Conservation (phyloP, 768 basidiomycete species). For the Sarcomyxa edulis region DNA sequence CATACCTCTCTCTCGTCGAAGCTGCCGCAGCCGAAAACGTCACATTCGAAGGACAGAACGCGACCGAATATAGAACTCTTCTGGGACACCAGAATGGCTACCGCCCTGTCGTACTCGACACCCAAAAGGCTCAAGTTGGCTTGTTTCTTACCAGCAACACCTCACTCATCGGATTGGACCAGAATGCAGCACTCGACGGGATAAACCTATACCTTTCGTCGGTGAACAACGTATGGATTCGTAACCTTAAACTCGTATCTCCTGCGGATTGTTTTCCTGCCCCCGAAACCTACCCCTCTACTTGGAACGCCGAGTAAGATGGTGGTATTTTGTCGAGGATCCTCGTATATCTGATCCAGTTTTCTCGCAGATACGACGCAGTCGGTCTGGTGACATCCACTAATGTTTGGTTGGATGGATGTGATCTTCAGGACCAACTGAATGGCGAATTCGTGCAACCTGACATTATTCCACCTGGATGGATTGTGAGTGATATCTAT, state of each 20-base stretch:
- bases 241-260: constrained; percentile 13
- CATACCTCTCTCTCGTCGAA: constrained; percentile 9
- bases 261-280: constrained; percentile 13
- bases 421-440: constrained; percentile 11
- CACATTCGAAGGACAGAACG: constrained; percentile 14
- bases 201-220: constrained; percentile 10
- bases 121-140: constrained; percentile 12
- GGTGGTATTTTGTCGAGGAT: not conserved
- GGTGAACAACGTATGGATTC: constrained; percentile 12
- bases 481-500: constrained; percentile 8
- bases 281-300: constrained; percentile 12
- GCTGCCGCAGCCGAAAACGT: constrained; percentile 9
- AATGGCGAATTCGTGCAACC: constrained; percentile 10
- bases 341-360: not conserved
- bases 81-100: constrained; percentile 13
- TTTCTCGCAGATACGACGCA: constrained; percentile 10
- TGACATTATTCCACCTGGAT: constrained; percentile 7
- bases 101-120: constrained; percentile 8
- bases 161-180: constrained; percentile 12
- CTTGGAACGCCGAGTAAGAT: constrained; percentile 13
- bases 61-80: constrained; percentile 10
- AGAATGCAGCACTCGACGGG: constrained; percentile 9
- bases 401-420: constrained; percentile 14
- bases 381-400: constrained; percentile 11
- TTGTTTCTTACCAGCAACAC: constrained; percentile 11